Conservation (phyloP, 2,329 filamentous ascomycete genomes). For the Biscogniauxia marginata region DNA sequence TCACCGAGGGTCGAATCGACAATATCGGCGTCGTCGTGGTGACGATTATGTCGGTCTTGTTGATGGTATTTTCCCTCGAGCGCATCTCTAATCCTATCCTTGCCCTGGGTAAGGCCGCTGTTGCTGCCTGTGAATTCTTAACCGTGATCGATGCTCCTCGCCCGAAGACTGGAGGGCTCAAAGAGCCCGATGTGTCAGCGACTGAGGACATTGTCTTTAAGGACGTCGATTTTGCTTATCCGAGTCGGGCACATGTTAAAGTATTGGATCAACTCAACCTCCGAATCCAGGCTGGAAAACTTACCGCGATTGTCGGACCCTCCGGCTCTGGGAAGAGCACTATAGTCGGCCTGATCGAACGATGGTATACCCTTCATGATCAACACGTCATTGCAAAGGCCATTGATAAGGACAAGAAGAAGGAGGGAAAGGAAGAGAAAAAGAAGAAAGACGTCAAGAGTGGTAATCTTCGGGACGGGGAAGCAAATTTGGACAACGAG, state of each 20-base stretch:
- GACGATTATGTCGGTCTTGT: constrained; percentile 58
- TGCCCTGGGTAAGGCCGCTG: constrained; percentile 56
- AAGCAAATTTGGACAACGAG: constrained; percentile 30
- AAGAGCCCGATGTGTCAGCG: constrained; percentile 48
- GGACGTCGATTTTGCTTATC: constrained; percentile 71
- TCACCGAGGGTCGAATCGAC: constrained; percentile 44
- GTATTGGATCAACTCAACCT: constrained; percentile 61
- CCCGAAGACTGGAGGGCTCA: constrained; percentile 40
- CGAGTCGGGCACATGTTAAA: constrained; percentile 61
- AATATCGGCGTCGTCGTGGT: constrained; percentile 55
- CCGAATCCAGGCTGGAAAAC: constrained; percentile 60
- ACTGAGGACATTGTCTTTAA: constrained; percentile 58
- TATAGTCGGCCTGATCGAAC: constrained; percentile 67
- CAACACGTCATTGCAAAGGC: constrained; percentile 52
- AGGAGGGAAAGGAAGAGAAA: constrained; percentile 40
- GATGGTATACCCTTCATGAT: constrained; percentile 66
- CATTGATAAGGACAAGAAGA: constrained; percentile 46
- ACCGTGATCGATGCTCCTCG: constrained; percentile 51
- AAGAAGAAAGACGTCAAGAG: constrained; percentile 30
- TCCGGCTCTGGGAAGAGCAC: constrained; percentile 75
- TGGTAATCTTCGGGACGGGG: no score
- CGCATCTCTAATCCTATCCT: constrained; percentile 57
- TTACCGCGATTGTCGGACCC: constrained; percentile 72
- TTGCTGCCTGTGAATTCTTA: constrained; percentile 59
- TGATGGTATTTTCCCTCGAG: constrained; percentile 56